Conservation (phyloP, 106 monocot species). For the Cymbidium sinense region DNA sequence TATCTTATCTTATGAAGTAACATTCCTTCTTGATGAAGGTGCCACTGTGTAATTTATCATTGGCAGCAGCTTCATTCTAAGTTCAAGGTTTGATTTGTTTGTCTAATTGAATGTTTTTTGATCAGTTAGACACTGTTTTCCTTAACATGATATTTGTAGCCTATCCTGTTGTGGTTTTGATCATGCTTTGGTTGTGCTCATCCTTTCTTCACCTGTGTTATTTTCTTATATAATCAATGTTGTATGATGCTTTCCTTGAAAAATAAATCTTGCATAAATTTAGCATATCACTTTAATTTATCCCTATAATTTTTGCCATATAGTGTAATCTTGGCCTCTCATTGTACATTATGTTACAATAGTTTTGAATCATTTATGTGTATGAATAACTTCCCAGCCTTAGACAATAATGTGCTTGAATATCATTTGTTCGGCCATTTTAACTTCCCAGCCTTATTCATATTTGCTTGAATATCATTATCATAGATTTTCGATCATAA, state of each 20-base stretch:
- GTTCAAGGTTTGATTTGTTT: background rate
- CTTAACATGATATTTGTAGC: background rate
- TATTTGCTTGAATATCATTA: too few species aligned
- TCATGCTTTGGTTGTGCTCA: background rate
- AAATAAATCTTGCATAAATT: background rate
- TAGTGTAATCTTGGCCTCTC: background rate
- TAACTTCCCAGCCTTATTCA: too few species aligned
- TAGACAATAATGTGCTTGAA: background rate
- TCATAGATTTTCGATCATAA: too few species aligned
- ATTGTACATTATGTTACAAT: background rate
- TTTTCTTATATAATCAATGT: background rate
- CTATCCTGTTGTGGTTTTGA: background rate
- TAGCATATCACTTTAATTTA: background rate
- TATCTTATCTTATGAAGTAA: background rate
- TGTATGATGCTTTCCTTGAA: background rate
- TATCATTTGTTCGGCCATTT: too few species aligned
- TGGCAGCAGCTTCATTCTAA: background rate
- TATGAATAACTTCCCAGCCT: background rate
- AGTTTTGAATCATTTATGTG: background rate
- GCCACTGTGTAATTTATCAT: background rate
- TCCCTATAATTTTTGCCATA: background rate
- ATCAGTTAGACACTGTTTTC: background rate
- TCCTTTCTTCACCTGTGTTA: background rate
- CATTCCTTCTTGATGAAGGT: background rate
- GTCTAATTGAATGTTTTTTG: background rate